phyloP scores from a whole-genome alignment of 2,329 filamentous ascomycete genomes.

The Neophaeococcomyces mojaviensis region DNA sequence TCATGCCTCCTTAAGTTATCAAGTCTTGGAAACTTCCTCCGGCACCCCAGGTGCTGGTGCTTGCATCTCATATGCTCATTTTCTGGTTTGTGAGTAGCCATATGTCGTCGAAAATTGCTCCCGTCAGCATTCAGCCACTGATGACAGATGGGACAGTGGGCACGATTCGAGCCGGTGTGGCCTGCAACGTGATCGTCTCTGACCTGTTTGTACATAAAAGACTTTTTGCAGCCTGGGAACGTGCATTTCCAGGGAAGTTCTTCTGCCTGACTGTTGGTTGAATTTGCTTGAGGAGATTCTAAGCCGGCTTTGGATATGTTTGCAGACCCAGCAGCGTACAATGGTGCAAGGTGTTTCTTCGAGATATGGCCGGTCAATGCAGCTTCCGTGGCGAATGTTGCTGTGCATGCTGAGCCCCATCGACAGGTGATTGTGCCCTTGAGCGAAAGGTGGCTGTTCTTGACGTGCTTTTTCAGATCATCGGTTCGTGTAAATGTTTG shows the following conservation, averaged over 20 bases:
- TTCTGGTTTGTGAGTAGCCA: conserved; percentile 22
- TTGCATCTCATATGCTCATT: conserved; percentile 23
- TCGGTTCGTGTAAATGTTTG: conserved; percentile 18
- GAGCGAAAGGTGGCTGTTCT: conserved; percentile 16
- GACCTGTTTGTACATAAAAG: conserved; percentile 25
- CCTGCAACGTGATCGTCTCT: conserved; percentile 21
- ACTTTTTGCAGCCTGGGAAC: conserved; percentile 21
- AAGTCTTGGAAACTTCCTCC: conserved; percentile 20
- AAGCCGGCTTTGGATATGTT: conserved; percentile 2
- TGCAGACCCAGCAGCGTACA: conserved; percentile 10
- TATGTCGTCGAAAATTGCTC: conserved; percentile 22
- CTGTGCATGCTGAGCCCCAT: conserved; percentile 19
- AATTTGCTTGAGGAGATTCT: conserved; percentile 2
- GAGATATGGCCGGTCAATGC: conserved; percentile 23
- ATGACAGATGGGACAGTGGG: conserved; percentile 22
- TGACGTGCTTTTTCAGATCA: conserved; percentile 24
- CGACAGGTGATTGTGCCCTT: conserved; percentile 20
- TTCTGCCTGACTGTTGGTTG: conserved; percentile 8
- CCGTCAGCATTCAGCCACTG: conserved; percentile 23
- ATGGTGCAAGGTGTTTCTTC: conserved; percentile 22
- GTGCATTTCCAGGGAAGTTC: conserved; percentile 23
- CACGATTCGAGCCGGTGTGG: conserved; percentile 19
- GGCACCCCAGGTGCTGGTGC: conserved; percentile 21
- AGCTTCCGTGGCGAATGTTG: conserved; percentile 21
- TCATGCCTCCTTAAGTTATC: conserved; percentile 23